Evolutionary conservation across 2,329 filamentous ascomycete species (phyloP).

Genomic region (Aspergillus japonicus): DNA sequence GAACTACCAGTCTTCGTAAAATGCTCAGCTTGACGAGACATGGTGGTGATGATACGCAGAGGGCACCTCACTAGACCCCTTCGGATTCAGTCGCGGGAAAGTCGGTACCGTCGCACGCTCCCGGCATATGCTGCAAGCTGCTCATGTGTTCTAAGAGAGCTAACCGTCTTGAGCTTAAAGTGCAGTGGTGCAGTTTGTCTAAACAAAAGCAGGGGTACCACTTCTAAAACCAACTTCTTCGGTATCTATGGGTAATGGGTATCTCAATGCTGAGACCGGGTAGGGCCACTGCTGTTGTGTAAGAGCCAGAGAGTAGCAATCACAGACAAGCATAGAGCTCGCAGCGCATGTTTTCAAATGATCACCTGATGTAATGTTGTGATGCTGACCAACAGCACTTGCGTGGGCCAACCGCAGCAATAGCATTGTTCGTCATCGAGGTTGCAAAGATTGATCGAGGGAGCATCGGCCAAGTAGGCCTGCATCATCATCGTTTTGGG

Average conservation of each 20-base stretch:
- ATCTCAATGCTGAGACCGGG: neutral
- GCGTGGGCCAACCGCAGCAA: neutral
- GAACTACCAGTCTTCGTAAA: neutral
- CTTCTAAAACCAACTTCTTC: neutral
- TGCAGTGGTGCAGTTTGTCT: slow-evolving; percentile 1
- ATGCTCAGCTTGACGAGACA: neutral
- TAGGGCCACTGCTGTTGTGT: neutral
- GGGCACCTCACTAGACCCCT: neutral
- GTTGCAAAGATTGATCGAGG: neutral
- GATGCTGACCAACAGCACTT: neutral
- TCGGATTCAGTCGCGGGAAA: slow-evolving; percentile 12
- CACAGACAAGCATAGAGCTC: neutral
- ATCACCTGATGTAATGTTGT: neutral
- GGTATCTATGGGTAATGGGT: neutral
- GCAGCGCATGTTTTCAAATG: neutral
- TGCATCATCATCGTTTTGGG: neutral
- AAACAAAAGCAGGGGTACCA: neutral
- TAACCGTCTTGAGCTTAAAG: neutral
- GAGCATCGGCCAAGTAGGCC: neutral
- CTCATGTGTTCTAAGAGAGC: slow-evolving; percentile 3
- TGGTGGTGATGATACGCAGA: neutral
- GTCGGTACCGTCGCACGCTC: slow-evolving; percentile 10
- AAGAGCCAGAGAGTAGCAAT: neutral
- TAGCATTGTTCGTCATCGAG: slow-evolving; percentile 2
- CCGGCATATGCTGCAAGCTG: slow-evolving; percentile 1